These are phyloP conservation scores for Nakazawaea anatomiae DNA, from an alignment of 805 yeast species.

Conservation along the genomic window DNA sequence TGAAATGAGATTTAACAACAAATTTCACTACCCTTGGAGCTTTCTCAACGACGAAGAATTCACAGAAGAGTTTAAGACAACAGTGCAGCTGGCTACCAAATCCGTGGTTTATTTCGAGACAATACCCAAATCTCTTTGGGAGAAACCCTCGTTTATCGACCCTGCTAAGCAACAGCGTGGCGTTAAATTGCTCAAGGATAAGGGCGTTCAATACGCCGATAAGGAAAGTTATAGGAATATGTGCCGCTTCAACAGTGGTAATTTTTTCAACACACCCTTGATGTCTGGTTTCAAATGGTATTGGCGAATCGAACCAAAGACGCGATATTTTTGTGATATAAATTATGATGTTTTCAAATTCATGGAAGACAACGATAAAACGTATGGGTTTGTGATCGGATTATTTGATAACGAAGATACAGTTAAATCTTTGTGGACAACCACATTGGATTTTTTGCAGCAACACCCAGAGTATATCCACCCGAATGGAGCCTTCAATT, in stretches of 20 bases:
- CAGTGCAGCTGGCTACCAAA: conserved; percentile 34
- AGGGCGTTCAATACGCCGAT: conserved; percentile 54
- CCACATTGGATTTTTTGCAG: conserved; percentile 54
- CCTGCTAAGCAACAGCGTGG: conserved; percentile 26
- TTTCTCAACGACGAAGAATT: conserved; percentile 84
- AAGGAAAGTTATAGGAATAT: conserved; percentile 68
- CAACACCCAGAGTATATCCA: conserved; percentile 52
- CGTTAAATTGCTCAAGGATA: conserved; percentile 28
- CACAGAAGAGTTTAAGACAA: conserved; percentile 63
- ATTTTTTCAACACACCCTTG: conserved; percentile 59
- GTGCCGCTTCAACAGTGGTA: conserved; percentile 75
- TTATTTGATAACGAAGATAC: conserved; percentile 67
- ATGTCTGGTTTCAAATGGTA: conserved; percentile 59
- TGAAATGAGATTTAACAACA: conserved; percentile 59
- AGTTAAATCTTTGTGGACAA: conserved; percentile 60
- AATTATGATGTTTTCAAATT: conserved; percentile 76
- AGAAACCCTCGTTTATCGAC: conserved; percentile 40
- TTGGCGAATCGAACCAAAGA: conserved; percentile 80
- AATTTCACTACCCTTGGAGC: conserved; percentile 88
- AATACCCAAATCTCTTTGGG: conserved; percentile 43
- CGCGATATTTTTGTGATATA: conserved; percentile 59
- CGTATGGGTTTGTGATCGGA: conserved; percentile 68
- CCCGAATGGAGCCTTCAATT: conserved; percentile 47
- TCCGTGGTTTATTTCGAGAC: conserved; percentile 21
- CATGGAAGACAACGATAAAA: conserved; percentile 58